A percentile compares a stretch with the other conserved stretches of the same genome.
Evolutionary conservation across 2,329 filamentous ascomycete genomes (phyloP).

Genomic region (Paecilomyces sp.): DNA sequence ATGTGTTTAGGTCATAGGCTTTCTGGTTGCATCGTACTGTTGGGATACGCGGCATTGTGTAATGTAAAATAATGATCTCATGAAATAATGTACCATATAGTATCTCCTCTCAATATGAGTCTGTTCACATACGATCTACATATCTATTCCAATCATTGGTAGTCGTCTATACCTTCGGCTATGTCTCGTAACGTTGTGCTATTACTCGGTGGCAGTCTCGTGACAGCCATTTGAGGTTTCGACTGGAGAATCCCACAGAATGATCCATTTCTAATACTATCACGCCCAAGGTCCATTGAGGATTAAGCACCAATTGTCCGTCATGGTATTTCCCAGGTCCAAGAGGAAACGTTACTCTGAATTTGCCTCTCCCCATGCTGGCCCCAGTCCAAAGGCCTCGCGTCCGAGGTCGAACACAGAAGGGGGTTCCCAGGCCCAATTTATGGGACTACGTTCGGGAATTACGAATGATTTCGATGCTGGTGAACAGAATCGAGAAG

Average conservation of each 20-base stretch:
- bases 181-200: neutral
- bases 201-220: neutral
- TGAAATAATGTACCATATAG: neutral
- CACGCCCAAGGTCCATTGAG: neutral
- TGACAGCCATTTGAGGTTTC: neutral
- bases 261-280: neutral
- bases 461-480: conserved; percentile 1
- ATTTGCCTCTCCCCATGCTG: neutral
- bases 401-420: neutral
- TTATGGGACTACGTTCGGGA: neutral
- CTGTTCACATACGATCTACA: neutral
- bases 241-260: neutral
- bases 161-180: neutral
- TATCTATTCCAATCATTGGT: neutral
- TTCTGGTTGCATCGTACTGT: neutral
- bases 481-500: conserved; percentile 14
- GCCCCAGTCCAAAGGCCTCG: conserved; percentile 2
- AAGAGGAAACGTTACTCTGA: conserved; percentile 6
- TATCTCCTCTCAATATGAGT: neutral
- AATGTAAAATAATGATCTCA: neutral
- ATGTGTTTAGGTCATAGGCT: neutral
- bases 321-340: neutral
- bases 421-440: neutral
- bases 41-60: neutral
- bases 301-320: neutral